These are phyloP conservation scores for Leishmania major DNA, from an alignment of 208 protist species.

Conservation along the genomic window DNA sequence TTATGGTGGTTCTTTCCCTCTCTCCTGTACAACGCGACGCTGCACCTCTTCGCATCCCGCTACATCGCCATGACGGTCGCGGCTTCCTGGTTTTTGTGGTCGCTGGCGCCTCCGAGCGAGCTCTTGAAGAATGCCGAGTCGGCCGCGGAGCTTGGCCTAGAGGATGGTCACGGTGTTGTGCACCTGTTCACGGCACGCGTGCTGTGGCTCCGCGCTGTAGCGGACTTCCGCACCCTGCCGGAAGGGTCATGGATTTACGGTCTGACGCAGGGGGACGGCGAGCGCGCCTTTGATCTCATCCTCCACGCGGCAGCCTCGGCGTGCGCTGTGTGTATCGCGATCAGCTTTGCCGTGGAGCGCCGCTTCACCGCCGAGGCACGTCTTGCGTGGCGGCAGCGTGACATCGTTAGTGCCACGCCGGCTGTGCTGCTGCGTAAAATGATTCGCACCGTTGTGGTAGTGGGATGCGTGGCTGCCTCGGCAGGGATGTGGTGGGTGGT, in stretches of 20 bases:
- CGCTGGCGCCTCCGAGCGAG: conserved; percentile 20
- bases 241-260: conserved; percentile 24
- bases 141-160: conserved; percentile 17
- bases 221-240: conserved; percentile 25
- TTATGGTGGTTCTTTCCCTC: conserved; percentile 68
- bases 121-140: conserved; percentile 18
- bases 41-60: conserved; percentile 50
- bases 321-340: conserved; percentile 27
- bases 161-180: conserved; percentile 19
- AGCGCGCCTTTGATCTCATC: conserved; percentile 19
- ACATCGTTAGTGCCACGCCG: conserved; percentile 59
- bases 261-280: conserved; percentile 19
- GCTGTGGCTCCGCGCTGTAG: conserved; percentile 29
- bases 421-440: conserved; percentile 68
- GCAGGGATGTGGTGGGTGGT: conserved; percentile 23
- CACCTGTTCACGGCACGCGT: conserved; percentile 26
- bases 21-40: conserved; percentile 46
- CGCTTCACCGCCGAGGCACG: conserved; percentile 32
- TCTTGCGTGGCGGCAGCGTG: conserved; percentile 36
- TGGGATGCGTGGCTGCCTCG: conserved; percentile 51
- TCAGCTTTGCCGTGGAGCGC: conserved; percentile 21
- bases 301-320: conserved; percentile 16
- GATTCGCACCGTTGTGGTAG: conserved; percentile 60
- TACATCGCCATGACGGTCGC: conserved; percentile 53
- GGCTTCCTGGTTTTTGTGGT: conserved; percentile 33